phyloP scores from a whole-genome alignment of 192 early-diverging fungal species.

The Podila epicladia region DNA sequence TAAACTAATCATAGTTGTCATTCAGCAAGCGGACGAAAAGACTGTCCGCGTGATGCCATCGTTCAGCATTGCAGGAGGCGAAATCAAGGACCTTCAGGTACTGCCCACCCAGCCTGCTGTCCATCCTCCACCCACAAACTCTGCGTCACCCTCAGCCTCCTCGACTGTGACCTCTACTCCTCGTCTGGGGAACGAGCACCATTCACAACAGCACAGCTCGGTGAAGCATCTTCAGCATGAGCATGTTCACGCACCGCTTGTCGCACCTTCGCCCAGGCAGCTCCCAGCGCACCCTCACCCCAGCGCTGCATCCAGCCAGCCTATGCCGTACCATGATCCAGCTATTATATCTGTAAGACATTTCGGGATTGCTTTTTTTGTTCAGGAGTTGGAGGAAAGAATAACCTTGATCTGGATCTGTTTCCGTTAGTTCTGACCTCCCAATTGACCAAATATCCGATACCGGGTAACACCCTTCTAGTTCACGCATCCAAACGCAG shows the following conservation, averaged over 20 bases:
- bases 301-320: not conserved
- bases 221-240: constrained; percentile 20
- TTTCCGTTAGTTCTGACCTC: no score
- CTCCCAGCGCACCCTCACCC: constrained; percentile 40
- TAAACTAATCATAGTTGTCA: constrained; percentile 17
- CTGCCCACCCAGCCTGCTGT: constrained; percentile 41
- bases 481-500: constrained; percentile 22
- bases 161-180: constrained; percentile 23
- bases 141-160: constrained; percentile 5
- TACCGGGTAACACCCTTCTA: not conserved
- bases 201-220: constrained; percentile 7
- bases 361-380: not conserved
- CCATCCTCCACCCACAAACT: constrained; percentile 9
- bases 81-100: constrained; percentile 74
- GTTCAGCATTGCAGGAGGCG: constrained; percentile 66
- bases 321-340: constrained; percentile 60
- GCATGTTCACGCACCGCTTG: constrained; percentile 15
- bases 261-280: constrained; percentile 22
- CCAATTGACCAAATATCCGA: no score
- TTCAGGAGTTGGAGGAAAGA: not conserved
- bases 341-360: constrained; percentile 68
- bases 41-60: constrained; percentile 42
- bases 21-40: constrained; percentile 50
- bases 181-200: constrained; percentile 1
- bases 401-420: no score